Conservation (phyloP, 371 early-diverging fungal species). For the Dipsacomyces acuminosporus region DNA sequence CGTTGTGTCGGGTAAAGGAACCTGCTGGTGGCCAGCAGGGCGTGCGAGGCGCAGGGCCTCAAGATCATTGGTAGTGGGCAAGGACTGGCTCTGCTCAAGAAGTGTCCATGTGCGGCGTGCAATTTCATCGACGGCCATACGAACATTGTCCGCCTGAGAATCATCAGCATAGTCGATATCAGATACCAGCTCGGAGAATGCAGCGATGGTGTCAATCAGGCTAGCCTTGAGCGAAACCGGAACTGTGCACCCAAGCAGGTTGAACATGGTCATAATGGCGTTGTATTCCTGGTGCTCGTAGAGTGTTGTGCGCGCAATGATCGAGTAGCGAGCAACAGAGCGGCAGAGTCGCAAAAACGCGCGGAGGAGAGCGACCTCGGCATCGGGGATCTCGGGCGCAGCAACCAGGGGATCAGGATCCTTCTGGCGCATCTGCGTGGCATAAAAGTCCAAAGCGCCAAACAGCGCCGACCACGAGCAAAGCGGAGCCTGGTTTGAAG, state of each 20-base stretch:
- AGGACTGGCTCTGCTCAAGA: conserved; percentile 64
- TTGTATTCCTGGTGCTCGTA: conserved; percentile 58
- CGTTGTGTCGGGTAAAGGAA: conserved; percentile 21
- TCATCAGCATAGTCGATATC: conserved; percentile 26
- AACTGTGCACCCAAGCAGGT: conserved; percentile 62
- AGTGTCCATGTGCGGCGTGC: conserved; percentile 61
- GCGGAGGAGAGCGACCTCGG: conserved; percentile 58
- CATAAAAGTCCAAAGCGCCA: conserved; percentile 55
- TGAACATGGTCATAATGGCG: conserved; percentile 61
- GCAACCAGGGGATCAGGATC: conserved; percentile 22
- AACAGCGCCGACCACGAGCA: conserved; percentile 62
- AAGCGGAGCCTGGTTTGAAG: conserved; percentile 45
- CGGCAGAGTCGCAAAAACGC: conserved; percentile 63
- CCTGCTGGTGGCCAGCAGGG: conserved; percentile 26
- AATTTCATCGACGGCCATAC: conserved; percentile 47
- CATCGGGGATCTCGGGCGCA: conserved; percentile 52
- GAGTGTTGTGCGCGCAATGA: conserved; percentile 56
- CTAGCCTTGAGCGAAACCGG: conserved; percentile 71
- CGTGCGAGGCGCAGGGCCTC: conserved; percentile 34
- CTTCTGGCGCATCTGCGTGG: conserved; percentile 39
- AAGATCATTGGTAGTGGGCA: conserved; percentile 51
- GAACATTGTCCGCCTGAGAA: conserved; percentile 9
- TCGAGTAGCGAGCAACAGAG: conserved; percentile 58
- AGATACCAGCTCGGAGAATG: conserved; percentile 57
- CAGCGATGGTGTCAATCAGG: conserved; percentile 65